Conservation (phyloP, 1,284 basidiomycete species). For the Chiua sp. region DNA sequence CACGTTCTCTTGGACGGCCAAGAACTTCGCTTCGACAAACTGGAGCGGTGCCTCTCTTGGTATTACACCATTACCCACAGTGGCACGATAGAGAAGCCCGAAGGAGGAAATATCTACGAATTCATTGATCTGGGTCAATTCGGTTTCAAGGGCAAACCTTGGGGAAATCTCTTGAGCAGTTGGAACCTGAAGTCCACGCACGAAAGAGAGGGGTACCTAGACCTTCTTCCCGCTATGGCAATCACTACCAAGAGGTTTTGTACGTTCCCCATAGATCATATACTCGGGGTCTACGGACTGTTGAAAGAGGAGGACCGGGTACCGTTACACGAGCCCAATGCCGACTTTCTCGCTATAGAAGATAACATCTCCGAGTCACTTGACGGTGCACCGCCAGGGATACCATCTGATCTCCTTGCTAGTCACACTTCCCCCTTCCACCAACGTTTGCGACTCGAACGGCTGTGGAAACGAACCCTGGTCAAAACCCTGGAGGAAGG, state of each 20-base stretch:
- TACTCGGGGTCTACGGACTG: constrained; percentile 3
- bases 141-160: neutral
- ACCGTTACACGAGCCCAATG: neutral
- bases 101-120: neutral
- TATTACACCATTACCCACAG: neutral
- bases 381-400: neutral
- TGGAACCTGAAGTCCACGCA: neutral
- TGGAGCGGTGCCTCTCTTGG: neutral
- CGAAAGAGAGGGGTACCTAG: neutral
- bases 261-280: neutral
- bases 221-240: neutral
- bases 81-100: neutral
- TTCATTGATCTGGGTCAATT: neutral
- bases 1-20: constrained; percentile 6
- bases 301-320: constrained; percentile 1
- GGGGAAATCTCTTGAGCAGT: neutral
- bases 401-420: neutral
- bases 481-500: neutral
- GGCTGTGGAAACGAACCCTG: neutral
- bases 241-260: neutral
- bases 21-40: neutral
- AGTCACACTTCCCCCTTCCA: neutral
- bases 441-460: neutral
- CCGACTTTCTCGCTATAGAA: neutral
- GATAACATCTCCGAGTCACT: neutral